Percentiles rank a stretch among this genome's conserved stretches.
These are phyloP conservation scores for Raphanus sativus DNA, from an alignment of 345 rosid genomes.

Conservation along the genomic window DNA sequence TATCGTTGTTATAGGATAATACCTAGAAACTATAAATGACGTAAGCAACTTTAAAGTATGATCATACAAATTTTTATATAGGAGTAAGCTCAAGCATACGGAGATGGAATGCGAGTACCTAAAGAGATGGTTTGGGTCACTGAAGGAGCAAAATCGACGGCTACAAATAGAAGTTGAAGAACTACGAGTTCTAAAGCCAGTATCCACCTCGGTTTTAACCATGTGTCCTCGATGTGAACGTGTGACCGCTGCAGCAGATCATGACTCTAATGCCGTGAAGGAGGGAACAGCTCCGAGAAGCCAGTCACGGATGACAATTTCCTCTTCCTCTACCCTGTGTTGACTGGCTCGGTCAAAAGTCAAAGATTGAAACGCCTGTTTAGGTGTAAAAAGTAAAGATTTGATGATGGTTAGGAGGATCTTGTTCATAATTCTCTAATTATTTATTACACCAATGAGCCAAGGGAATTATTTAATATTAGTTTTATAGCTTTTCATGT, in stretches of 20 bases:
- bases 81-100: constrained; percentile 72
- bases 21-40: constrained; percentile 6
- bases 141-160: constrained; percentile 61
- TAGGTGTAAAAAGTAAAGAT: constrained; percentile 34
- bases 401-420: constrained; percentile 36
- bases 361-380: constrained; percentile 36
- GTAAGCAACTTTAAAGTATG: constrained; percentile 2
- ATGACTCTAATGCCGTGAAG: constrained; percentile 27
- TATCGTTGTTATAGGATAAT: neutral
- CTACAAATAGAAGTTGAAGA: constrained; percentile 59
- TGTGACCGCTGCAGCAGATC: constrained; percentile 26
- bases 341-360: constrained; percentile 36
- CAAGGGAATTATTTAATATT: neutral
- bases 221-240: constrained; percentile 42
- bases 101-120: constrained; percentile 59
- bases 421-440: constrained; percentile 35
- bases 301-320: constrained; percentile 31
- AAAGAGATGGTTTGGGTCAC: constrained; percentile 56
- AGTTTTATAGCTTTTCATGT: constrained; percentile 12
- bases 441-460: constrained; percentile 7
- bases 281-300: constrained; percentile 25
- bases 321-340: constrained; percentile 33
- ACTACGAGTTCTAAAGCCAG: constrained; percentile 45
- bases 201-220: constrained; percentile 27
- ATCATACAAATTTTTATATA: constrained; percentile 20